These are phyloP conservation scores for Tricholoma terreum DNA, from an alignment of 768 basidiomycete species.

Conservation along the genomic window DNA sequence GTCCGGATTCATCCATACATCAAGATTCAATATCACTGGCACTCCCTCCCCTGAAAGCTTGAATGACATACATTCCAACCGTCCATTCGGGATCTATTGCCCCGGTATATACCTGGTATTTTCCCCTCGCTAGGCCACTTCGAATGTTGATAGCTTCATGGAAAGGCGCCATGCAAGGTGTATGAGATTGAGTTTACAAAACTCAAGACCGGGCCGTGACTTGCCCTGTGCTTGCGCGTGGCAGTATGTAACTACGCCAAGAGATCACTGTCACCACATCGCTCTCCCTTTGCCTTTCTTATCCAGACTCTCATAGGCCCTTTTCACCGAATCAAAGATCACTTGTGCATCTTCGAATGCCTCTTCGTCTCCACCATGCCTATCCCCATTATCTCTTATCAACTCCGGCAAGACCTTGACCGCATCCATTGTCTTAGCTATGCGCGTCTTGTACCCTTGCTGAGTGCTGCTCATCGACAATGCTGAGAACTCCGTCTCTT, in stretches of 20 bases:
- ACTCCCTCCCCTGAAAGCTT: too few relatives aligned
- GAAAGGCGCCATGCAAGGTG: conserved; percentile 43
- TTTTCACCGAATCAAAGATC: conserved; percentile 30
- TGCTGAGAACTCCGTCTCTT: conserved; percentile 44
- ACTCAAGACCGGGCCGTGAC: too few relatives aligned
- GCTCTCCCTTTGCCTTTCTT: not conserved
- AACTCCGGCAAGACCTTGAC: conserved; percentile 30
- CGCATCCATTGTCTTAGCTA: conserved; percentile 27
- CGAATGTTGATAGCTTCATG: conserved; percentile 30
- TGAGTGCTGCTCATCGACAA: conserved; percentile 49
- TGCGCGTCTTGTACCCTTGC: conserved; percentile 45
- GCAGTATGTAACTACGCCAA: too few relatives aligned
- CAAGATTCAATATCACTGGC: too few relatives aligned
- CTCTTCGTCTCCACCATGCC: conserved; percentile 20
- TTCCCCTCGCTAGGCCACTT: conserved; percentile 9
- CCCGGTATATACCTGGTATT: conserved; percentile 31
- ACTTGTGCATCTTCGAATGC: conserved; percentile 38
- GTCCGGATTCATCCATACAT: not conserved
- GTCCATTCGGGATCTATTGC: conserved; percentile 45
- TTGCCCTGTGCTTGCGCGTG: too few relatives aligned
- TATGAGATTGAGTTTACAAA: too few relatives aligned
- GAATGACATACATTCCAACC: conserved; percentile 38
- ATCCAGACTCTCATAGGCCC: conserved; percentile 13
- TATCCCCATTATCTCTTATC: conserved; percentile 18
- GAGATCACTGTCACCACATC: too few relatives aligned